Evolutionary conservation across 305 asterid genomes (phyloP).

Genomic region (Fraxinus sp.): DNA sequence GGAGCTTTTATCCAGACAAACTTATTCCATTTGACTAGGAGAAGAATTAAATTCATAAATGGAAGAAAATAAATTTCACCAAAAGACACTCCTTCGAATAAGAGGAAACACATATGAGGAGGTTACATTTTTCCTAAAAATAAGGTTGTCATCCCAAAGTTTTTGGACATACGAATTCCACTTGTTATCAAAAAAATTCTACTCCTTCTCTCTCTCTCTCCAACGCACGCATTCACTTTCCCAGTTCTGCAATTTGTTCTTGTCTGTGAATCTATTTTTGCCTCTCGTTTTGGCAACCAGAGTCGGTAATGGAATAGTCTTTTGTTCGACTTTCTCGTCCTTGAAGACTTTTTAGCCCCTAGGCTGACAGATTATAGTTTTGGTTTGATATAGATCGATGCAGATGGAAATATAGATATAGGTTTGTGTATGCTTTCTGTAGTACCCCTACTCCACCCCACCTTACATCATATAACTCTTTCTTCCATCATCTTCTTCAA

Average conservation of each 20-base stretch:
- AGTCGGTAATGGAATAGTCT: background rate
- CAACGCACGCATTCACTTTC: background rate
- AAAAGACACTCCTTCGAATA: background rate
- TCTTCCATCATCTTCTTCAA: slow-evolving; percentile 6
- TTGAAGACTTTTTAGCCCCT: background rate
- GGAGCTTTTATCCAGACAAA: background rate
- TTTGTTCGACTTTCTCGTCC: background rate
- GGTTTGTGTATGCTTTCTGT: background rate
- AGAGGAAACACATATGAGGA: background rate
- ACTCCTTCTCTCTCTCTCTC: background rate
- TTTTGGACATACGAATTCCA: background rate
- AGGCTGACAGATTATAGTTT: background rate
- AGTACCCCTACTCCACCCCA: background rate
- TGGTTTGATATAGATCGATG: background rate
- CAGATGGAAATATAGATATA: background rate
- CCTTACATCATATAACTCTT: background rate
- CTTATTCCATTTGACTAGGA: background rate
- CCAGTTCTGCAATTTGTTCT: background rate
- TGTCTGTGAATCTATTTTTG: background rate
- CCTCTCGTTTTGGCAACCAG: background rate
- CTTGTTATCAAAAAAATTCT: background rate
- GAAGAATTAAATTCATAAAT: background rate
- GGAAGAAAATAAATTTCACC: background rate
- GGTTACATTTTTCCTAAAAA: background rate
- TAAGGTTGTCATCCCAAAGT: background rate